Evolutionary conservation across 1,139 yeast genomes (phyloP).

Genomic region (Zygotorulaspora mrakii): DNA sequence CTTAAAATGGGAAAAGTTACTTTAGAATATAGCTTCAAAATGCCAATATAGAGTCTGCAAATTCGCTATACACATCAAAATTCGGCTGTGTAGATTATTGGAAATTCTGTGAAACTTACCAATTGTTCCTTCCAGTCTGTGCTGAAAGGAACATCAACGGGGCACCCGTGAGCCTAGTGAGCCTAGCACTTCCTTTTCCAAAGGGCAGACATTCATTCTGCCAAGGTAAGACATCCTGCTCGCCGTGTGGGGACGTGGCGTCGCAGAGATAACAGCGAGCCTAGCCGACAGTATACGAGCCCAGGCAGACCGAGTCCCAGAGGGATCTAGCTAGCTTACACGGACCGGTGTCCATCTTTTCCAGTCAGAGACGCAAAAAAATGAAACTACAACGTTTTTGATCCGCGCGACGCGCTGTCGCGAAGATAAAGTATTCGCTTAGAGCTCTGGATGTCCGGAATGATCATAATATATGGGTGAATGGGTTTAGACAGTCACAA

Average conservation of each 20-base stretch:
- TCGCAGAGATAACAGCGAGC: too few relatives aligned
- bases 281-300: too few relatives aligned
- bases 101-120: neutral
- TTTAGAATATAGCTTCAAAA: conserved; percentile 1
- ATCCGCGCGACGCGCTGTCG: too few relatives aligned
- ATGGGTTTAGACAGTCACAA: neutral
- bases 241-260: neutral
- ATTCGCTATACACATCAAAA: conserved; percentile 7
- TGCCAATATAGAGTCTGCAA: conserved; percentile 2
- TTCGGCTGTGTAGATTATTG: too few relatives aligned
- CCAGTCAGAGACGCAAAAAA: too few relatives aligned
- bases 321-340: too few relatives aligned
- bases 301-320: too few relatives aligned
- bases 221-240: neutral
- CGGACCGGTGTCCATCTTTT: too few relatives aligned
- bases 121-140: neutral
- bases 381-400: too few relatives aligned
- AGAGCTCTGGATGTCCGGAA: too few relatives aligned
- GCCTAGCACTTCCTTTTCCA: neutral
- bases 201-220: neutral
- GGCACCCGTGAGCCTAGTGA: neutral
- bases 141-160: neutral
- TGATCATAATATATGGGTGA: too few relatives aligned
- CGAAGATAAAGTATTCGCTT: too few relatives aligned
- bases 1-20: conserved; percentile 1